Evolutionary conservation across 257 asterid species (phyloP).

Genomic region (Parsonsia alboflavescens): DNA sequence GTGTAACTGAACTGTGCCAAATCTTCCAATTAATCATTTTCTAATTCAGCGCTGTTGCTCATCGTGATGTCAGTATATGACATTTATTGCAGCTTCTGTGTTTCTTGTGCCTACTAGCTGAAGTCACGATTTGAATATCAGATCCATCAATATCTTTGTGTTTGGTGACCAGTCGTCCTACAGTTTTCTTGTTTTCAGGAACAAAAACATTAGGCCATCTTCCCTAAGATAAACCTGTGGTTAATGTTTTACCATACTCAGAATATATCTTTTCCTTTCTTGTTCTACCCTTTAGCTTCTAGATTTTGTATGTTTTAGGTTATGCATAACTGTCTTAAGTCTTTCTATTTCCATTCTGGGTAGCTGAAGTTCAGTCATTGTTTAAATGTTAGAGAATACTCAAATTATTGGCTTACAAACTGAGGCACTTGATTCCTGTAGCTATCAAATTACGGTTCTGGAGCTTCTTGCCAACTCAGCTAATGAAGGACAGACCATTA

Average conservation of each 20-base stretch:
- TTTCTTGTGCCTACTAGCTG: not conserved
- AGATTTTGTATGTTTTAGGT: not conserved
- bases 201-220: not conserved
- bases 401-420: not conserved
- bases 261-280: not conserved
- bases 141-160: not conserved
- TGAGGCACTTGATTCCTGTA: constrained; percentile 24
- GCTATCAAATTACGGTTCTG: constrained; percentile 73
- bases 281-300: not conserved
- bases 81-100: not conserved
- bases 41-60: not conserved
- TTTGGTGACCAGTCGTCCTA: not conserved
- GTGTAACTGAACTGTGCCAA: too few species aligned
- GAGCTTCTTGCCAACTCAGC: constrained; percentile 73
- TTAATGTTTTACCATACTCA: not conserved
- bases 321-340: not conserved
- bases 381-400: not conserved
- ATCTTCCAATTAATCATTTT: too few species aligned
- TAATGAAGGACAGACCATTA: constrained; percentile 36
- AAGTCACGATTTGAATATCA: not conserved
- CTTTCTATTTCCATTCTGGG: not conserved
- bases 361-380: not conserved
- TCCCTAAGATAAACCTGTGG: not conserved
- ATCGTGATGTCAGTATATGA: not conserved
- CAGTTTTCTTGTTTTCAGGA: not conserved